Evolutionary conservation across 257 asterid genomes (phyloP), one percentile per base, ranked within the genome.

Genomic region (Solanum bulbocastanum): DNA sequence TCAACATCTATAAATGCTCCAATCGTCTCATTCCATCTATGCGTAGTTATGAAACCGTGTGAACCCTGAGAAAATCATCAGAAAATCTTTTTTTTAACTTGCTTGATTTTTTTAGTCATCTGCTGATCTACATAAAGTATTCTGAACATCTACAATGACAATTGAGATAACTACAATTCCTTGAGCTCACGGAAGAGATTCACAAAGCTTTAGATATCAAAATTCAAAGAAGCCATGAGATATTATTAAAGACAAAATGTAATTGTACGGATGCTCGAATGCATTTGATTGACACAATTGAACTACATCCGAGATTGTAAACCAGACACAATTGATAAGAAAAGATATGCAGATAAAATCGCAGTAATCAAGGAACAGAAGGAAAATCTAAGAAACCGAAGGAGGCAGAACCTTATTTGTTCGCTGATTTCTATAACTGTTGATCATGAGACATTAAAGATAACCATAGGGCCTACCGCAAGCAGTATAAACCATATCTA

Each of bases 11-110:
- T 90, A 91, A 96, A 94, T 89, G 99, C 99, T 86, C 99, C 98
- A 75, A 97, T 83, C n/a, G 96, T 94, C 89, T 95, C 95, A 62
- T 93, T 92, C 99, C 99, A 97, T 89, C 93, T 96, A 91, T 97
- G 95, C 14, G 98, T 93, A 85, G 98, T 97, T 93, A 96, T 95
- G 91, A 97, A 97, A 88, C 99, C 99, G 89, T 97, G 99, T 30
- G 99, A 95, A 86, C 99, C 99, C 99, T 97, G 90, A 89, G 90
- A 89, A 82, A 68, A 32, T 44, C 42, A 79, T 82, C 69, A 49
- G 27, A 39, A 46, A 49, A 82, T 30, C 85, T 46, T 46, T 6
- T 30, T 37, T 20, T 49, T 49, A 44, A 44, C 65, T 44, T 79
- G 16, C 66, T 44, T 44, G 62, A 36, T 27, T n/a, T 79, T n/a